A percentile compares a stretch with the other conserved stretches of the same genome.
phyloP scores from a whole-genome alignment of 139 green algal genomes.

The Edaphochlamys debaryana region DNA sequence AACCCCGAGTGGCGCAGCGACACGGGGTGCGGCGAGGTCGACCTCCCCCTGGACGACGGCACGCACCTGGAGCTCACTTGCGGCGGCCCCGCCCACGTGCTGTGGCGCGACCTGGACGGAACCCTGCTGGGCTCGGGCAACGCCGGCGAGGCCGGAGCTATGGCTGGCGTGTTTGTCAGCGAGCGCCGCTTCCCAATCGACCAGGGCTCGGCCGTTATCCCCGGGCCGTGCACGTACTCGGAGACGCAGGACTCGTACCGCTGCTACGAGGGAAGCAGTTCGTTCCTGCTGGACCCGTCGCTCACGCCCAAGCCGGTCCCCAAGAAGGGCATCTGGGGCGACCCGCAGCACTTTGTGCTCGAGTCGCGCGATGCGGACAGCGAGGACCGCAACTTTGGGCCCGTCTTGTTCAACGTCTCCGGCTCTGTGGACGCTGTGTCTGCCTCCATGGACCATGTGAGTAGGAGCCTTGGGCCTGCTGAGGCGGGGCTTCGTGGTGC shows the following conservation, averaged over 20 bases:
- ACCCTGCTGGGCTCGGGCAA: constrained; percentile 2
- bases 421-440: constrained; percentile 49
- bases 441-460: constrained; percentile 63
- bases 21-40: constrained; percentile 45
- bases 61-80: constrained; percentile 61
- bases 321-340: constrained; percentile 49
- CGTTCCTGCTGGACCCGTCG: constrained; percentile 31
- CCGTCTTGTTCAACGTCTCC: constrained; percentile 56
- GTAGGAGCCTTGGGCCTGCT: no score
- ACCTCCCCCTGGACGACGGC: constrained; percentile 26
- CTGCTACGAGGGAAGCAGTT: constrained; percentile 24
- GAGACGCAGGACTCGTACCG: constrained; percentile 39
- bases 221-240: constrained; percentile 52
- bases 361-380: constrained; percentile 63
- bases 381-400: constrained; percentile 68
- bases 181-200: constrained; percentile 33
- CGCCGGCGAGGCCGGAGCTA: not conserved
- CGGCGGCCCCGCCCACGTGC: constrained; percentile 56
- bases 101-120: constrained; percentile 62
- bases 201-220: constrained; percentile 48
- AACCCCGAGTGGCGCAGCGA: constrained; percentile 58
- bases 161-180: not conserved
- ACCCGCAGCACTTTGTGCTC: constrained; percentile 66
- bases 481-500: no score
- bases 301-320: constrained; percentile 49